A percentile compares a stretch with the other conserved stretches of the same genome.
These are phyloP conservation scores for Arabis hirsuta DNA, from an alignment of 345 rosid genomes.

Conservation along the genomic window DNA sequence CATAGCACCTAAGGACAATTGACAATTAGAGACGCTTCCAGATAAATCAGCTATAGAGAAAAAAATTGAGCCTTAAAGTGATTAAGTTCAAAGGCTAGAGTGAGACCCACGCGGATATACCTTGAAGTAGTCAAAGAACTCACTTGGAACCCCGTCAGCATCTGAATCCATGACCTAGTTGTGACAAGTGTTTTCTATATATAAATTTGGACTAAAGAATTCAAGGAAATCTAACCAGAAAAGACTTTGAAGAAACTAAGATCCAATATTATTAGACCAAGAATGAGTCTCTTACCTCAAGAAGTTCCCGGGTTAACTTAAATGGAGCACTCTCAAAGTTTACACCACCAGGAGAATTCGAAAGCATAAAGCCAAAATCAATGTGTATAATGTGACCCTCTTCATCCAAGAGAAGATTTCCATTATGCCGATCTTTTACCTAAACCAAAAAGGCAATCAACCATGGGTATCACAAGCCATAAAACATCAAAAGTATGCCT, in stretches of 20 bases:
- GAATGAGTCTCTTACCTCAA: constrained; percentile 61
- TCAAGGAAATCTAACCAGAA: constrained; percentile 27
- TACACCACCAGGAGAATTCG: constrained; percentile 99
- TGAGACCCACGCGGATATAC: constrained; percentile 50
- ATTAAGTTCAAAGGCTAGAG: constrained; percentile 4
- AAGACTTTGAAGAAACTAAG: constrained; percentile 4
- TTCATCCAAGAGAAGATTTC: constrained; percentile 93
- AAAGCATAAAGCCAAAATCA: constrained; percentile 99
- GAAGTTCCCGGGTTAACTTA: constrained; percentile 98
- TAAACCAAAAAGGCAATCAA: constrained; percentile 34
- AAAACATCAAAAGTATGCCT: constrained; percentile 10
- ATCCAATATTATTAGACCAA: constrained; percentile 5
- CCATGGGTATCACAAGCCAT: constrained; percentile 8
- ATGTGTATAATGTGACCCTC: constrained; percentile 99
- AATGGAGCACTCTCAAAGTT: constrained; percentile 99
- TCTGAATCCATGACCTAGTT: constrained; percentile 99
- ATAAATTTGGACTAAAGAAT: constrained; percentile 2
- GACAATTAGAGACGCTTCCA: background rate
- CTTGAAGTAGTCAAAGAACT: constrained; percentile 98
- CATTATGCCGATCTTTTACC: constrained; percentile 99
- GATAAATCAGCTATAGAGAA: background rate
- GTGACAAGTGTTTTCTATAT: background rate
- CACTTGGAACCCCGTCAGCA: constrained; percentile 99
- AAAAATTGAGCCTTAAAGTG: background rate
- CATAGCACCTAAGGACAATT: constrained; percentile 72